Evolutionary conservation across 441 rosid species (phyloP).

Genomic region (Gossypium gossypioides): DNA sequence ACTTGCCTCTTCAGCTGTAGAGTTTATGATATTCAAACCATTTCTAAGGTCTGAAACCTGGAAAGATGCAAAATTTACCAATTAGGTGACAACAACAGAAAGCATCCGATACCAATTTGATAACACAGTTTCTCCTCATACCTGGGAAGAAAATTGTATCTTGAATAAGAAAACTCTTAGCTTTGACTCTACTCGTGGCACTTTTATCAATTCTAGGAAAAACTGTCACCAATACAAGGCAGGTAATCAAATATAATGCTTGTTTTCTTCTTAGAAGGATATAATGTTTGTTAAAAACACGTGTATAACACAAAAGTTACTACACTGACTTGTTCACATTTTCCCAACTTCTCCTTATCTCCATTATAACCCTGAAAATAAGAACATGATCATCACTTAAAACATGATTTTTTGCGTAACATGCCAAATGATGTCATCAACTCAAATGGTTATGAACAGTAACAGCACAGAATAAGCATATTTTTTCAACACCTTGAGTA

Average conservation of each 20-base stretch:
- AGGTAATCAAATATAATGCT: conserved; percentile 14
- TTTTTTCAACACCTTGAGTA: conserved; percentile 50
- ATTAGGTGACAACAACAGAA: conserved; percentile 15
- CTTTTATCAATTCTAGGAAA: conserved; percentile 86
- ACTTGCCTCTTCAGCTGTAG: conserved; percentile 84
- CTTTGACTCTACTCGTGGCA: conserved; percentile 85
- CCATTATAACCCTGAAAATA: conserved; percentile 58
- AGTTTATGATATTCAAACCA: conserved; percentile 52
- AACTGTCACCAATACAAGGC: conserved; percentile 41
- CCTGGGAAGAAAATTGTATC: conserved; percentile 76
- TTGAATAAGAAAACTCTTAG: conserved; percentile 84
- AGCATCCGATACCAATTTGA: conserved; percentile 17
- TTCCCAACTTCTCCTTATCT: conserved; percentile 70
- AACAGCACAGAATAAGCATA: background rate
- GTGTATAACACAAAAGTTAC: conserved; percentile 8
- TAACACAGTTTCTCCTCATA: conserved; percentile 26
- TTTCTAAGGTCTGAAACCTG: conserved; percentile 85
- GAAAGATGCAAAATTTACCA: conserved; percentile 16
- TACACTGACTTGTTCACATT: conserved; percentile 76
- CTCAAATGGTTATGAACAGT: background rate
- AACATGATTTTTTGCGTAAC: background rate
- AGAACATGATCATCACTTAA: background rate
- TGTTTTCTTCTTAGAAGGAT: background rate
- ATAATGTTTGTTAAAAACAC: conserved; percentile 5
- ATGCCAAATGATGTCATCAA: background rate